Base-by-base conservation (phyloP, 305 asterid species). In the Solanum hybrid region DNA sequence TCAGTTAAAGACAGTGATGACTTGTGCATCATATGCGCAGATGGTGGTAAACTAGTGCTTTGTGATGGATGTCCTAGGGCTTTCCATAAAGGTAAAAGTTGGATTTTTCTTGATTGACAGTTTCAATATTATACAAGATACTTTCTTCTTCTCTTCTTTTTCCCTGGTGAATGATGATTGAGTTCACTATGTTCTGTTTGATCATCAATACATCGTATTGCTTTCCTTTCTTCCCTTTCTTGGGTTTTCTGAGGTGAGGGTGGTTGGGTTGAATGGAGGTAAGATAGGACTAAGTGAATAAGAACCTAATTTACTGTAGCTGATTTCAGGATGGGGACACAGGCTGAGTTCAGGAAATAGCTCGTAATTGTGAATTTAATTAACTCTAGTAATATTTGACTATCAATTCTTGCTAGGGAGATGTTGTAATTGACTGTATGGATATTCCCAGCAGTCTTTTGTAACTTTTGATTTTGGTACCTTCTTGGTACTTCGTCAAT, bases 1-100 rank as follows among this genome's bases (percentile, higher is more conserved):
- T 80, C 96, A 79, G 93, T 95, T 20, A 95, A 92, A 89, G 97
- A 95, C 91, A 97, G 94, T 90, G 98, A 95, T 94, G 97, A 97
- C 92, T 91, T 98, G 93, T 98, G 99, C 98, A 94, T 93, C 95
- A 97, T 97, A 86, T 98, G 99, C 83, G 99, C 96, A 28, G 99
- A 98, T 95, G 99, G 99, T 94, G 99, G 99, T 88, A 94, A 94
- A 89, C 98, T 98, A 91, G 98, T 97, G 92, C 98, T 95, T 77
- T 98, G 99, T 94, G 98, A 97, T 94, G 99, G 99, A 90, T 98
- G 99, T 93, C 99, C 99, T 83, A 96, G 98, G 93, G 97, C 99
- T 90, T 98, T 98, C 92, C 99, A 98, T 91, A 97, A 94, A 98
- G 99, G 99, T 98, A 90, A 37, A 91, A 40, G 89, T 86, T 91